phyloP scores from a whole-genome alignment of 2,329 filamentous ascomycete genomes.

The Fusarium sp. region DNA sequence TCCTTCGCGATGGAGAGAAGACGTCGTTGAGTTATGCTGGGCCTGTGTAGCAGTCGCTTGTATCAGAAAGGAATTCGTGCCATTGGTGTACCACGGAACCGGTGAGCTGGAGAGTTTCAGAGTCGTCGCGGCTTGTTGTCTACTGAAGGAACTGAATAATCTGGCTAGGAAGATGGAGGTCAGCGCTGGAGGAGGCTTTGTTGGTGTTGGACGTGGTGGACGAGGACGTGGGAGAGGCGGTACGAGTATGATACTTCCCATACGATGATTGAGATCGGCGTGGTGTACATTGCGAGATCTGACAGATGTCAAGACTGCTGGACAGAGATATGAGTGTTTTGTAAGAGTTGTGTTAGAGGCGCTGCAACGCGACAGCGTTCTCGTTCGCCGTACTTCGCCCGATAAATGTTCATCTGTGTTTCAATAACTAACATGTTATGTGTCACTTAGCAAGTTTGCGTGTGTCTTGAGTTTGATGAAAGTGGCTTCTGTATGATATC shows the following conservation, averaged over 20 bases:
- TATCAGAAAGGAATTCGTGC: slow-evolving; percentile 6
- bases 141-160: slow-evolving; percentile 45
- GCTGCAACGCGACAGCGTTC: background rate
- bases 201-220: slow-evolving; percentile 40
- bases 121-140: slow-evolving; percentile 53
- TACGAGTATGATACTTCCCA: slow-evolving; percentile 25
- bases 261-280: slow-evolving; percentile 22
- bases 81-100: slow-evolving; percentile 20
- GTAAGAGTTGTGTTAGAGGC: background rate
- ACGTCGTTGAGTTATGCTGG: slow-evolving; percentile 51
- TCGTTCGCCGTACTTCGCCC: background rate
- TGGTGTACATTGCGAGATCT: background rate
- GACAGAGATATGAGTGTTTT: background rate
- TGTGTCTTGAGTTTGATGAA: background rate
- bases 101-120: slow-evolving; percentile 51
- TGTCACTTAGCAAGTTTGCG: background rate
- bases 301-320: background rate
- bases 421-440: background rate
- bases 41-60: slow-evolving; percentile 51
- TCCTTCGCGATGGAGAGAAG: slow-evolving; percentile 34
- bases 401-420: background rate
- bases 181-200: slow-evolving; percentile 39
- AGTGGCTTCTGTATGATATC: rapidly evolving
- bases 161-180: slow-evolving; percentile 22
- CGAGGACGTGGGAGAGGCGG: slow-evolving; percentile 19